Evolutionary conservation across 164 flowering plant species (phyloP).

Genomic region (Annona cherimola): DNA sequence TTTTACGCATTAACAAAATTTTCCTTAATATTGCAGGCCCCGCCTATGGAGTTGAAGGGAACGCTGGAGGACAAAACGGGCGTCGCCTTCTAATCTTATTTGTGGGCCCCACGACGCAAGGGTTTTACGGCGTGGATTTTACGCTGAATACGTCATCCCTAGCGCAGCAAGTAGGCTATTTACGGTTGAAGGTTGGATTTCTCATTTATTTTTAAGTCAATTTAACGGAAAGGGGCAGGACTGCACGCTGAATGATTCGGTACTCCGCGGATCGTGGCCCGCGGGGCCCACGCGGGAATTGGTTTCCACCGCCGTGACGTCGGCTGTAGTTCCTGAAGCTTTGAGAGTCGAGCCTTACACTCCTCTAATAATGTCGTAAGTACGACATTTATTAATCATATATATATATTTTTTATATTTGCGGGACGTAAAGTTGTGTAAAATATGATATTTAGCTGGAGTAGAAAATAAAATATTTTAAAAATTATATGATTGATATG

Average conservation of each 20-base stretch:
- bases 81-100: no score
- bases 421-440: no score
- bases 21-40: no score
- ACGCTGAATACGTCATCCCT: background rate
- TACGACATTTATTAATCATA: background rate
- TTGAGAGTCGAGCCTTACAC: constrained; percentile 7
- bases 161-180: background rate
- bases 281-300: constrained; percentile 6
- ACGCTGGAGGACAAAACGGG: no score
- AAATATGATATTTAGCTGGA: no score
- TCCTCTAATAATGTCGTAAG: background rate
- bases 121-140: background rate
- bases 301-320: background rate
- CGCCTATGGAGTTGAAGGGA: no score
- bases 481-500: no score
- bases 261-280: background rate
- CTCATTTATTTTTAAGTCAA: background rate
- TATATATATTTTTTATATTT: background rate
- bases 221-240: background rate
- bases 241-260: constrained; percentile 3
- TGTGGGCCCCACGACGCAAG: no score
- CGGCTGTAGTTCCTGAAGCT: constrained; percentile 2
- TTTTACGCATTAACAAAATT: no score
- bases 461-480: no score
- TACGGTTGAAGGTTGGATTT: background rate